phyloP scores from a whole-genome alignment of 129 eudicot genomes.

The Lactuca sativa region DNA sequence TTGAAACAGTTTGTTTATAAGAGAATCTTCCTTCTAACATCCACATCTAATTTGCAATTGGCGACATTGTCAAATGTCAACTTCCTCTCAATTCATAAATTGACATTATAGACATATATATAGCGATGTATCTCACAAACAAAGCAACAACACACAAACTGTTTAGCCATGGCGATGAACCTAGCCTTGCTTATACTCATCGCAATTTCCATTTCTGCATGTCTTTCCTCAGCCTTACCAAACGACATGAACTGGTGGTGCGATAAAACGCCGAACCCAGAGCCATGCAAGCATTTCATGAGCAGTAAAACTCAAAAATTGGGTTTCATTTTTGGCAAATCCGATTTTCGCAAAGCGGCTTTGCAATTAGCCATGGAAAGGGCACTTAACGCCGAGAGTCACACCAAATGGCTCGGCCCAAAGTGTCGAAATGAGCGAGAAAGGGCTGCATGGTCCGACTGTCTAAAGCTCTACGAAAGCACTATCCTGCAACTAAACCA shows the following conservation, averaged over 20 bases:
- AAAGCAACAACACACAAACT: conserved; percentile 17
- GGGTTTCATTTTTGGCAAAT: conserved; percentile 27
- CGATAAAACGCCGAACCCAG: conserved; percentile 63
- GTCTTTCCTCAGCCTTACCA: conserved; percentile 26
- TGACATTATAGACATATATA: conserved; percentile 7
- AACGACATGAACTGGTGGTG: conserved; percentile 70
- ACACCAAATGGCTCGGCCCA: conserved; percentile 44
- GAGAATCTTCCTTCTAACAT: conserved; percentile 38
- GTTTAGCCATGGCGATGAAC: conserved; percentile 7
- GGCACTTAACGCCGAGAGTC: conserved; percentile 42
- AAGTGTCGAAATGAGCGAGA: conserved; percentile 56
- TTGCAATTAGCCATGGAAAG: conserved; percentile 56
- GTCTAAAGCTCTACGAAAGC: conserved; percentile 48
- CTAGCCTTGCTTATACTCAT: conserved; percentile 16
- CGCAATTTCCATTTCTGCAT: conserved; percentile 18
- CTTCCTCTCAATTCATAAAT: conserved; percentile 8
- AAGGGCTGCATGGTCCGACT: conserved; percentile 68
- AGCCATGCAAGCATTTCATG: conserved; percentile 70
- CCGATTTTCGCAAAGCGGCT: conserved; percentile 52
- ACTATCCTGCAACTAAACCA: conserved; percentile 59
- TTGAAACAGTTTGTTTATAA: conserved; percentile 18
- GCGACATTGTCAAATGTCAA: conserved; percentile 38
- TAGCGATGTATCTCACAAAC: conserved; percentile 20
- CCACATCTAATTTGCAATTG: conserved; percentile 19
- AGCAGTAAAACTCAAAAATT: conserved; percentile 23